Percentiles rank a stretch among this genome's conserved stretches.
Conservation (phyloP, 2,329 filamentous ascomycete species). For the Mycosphaerella arachidis region DNA sequence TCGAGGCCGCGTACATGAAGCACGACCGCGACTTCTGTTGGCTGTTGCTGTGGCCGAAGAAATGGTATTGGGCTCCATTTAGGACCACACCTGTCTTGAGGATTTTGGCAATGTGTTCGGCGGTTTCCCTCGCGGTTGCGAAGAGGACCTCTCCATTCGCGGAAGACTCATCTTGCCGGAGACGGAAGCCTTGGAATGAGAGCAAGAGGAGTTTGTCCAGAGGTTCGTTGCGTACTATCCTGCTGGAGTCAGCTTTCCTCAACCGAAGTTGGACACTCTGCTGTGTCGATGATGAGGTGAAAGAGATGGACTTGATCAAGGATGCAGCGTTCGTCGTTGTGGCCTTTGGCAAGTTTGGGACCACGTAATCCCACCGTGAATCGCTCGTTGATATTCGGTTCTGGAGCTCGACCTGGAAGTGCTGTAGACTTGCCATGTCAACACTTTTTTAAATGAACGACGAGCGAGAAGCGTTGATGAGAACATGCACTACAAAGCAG, state of each 20-base stretch:
- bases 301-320: not conserved
- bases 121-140: constrained; percentile 1
- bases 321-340: not conserved
- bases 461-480: too few species aligned
- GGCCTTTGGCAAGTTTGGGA: not conserved
- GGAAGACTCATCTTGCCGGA: not conserved
- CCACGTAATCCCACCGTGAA: not conserved
- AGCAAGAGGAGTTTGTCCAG: not conserved
- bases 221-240: not conserved
- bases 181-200: not conserved
- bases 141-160: not conserved
- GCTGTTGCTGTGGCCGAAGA: constrained; percentile 7
- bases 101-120: not conserved
- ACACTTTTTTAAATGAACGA: too few species aligned
- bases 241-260: not conserved
- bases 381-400: not conserved
- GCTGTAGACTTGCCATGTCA: too few species aligned
- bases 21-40: constrained; percentile 3
- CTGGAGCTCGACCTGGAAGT: not conserved
- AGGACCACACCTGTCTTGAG: constrained; percentile 2
- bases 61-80: constrained; percentile 1
- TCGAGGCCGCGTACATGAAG: constrained; percentile 3
- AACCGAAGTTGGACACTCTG: not conserved
- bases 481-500: too few species aligned
- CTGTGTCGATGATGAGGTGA: not conserved